Evolutionary conservation across 345 rosid species (phyloP).

Genomic region (Draba incana): DNA sequence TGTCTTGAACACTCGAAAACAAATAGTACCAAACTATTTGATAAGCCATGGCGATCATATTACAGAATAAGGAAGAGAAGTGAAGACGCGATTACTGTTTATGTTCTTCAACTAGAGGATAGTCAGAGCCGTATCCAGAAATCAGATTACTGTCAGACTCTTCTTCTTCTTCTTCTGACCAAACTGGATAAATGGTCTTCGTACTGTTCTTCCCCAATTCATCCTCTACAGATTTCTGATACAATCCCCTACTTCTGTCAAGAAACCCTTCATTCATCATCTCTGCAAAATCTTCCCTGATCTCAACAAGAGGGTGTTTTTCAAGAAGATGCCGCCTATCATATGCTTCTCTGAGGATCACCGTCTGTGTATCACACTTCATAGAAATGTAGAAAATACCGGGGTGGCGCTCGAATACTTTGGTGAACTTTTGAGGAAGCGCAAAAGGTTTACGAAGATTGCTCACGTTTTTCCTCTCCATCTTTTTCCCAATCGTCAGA

Average conservation of each 20-base stretch:
- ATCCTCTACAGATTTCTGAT: conserved; percentile 32
- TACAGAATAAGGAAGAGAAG: too few species aligned
- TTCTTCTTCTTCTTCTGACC: conserved; percentile 30
- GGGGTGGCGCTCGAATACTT: conserved; percentile 87
- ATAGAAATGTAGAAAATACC: conserved; percentile 78
- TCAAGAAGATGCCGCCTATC: conserved; percentile 53
- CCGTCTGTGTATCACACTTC: conserved; percentile 69
- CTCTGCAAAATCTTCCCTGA: conserved; percentile 51
- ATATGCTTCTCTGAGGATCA: conserved; percentile 80
- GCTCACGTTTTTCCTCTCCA: conserved; percentile 74
- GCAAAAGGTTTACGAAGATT: conserved; percentile 70
- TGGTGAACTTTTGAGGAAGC: conserved; percentile 82
- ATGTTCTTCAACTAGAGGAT: conserved; percentile 19
- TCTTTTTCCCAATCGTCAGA: conserved; percentile 67
- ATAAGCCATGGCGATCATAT: too few species aligned
- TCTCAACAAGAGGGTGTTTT: conserved; percentile 59
- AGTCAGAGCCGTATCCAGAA: conserved; percentile 46
- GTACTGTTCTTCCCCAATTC: conserved; percentile 15
- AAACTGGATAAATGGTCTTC: conserved; percentile 22
- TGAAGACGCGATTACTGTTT: neutral
- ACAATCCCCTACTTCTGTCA: conserved; percentile 68
- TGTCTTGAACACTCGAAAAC: too few species aligned
- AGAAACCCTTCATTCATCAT: conserved; percentile 67
- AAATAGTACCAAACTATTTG: too few species aligned
- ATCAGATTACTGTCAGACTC: conserved; percentile 33